Evolutionary conservation across 2,329 filamentous ascomycete species (phyloP).

Genomic region (Hymenoscyphus albidus): DNA sequence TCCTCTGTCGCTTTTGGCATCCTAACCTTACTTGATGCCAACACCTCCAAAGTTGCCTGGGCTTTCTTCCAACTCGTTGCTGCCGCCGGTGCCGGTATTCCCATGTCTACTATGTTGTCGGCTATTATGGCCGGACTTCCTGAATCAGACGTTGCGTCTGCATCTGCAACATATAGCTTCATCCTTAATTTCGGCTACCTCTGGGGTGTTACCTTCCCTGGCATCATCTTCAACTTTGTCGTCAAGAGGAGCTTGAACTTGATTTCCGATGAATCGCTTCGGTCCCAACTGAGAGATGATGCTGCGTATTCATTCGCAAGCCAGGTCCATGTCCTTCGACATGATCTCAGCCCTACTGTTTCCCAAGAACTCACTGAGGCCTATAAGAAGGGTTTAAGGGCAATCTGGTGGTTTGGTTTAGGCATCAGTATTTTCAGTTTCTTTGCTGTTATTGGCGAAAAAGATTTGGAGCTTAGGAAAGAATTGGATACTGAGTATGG

Average conservation of each 20-base stretch:
- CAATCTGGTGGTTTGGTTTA: constrained; percentile 2
- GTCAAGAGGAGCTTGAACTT: not conserved
- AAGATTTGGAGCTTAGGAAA: not conserved
- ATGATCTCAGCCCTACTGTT: not conserved
- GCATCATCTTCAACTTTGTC: constrained; percentile 1
- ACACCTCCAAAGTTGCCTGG: not conserved
- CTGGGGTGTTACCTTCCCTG: not conserved
- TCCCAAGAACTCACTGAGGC: not conserved
- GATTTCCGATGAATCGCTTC: not conserved
- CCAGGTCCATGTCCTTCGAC: not conserved
- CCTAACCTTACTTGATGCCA: not conserved
- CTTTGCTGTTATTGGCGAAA: not conserved
- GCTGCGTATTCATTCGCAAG: constrained; percentile 3
- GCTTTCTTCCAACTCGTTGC: constrained; percentile 1
- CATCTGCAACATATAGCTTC: not conserved
- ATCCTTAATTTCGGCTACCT: not conserved
- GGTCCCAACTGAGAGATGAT: not conserved
- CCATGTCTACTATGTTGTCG: not conserved
- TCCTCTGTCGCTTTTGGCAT: not conserved
- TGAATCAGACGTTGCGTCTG: not conserved
- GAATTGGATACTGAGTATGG: not conserved
- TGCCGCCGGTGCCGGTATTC: not conserved
- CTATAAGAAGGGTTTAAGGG: not conserved
- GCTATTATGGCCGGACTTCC: constrained; percentile 3
- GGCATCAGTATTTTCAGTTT: constrained; percentile 2